These are phyloP conservation scores for Fraxinus sp. DNA, from an alignment of 305 asterid species.

Conservation along the genomic window DNA sequence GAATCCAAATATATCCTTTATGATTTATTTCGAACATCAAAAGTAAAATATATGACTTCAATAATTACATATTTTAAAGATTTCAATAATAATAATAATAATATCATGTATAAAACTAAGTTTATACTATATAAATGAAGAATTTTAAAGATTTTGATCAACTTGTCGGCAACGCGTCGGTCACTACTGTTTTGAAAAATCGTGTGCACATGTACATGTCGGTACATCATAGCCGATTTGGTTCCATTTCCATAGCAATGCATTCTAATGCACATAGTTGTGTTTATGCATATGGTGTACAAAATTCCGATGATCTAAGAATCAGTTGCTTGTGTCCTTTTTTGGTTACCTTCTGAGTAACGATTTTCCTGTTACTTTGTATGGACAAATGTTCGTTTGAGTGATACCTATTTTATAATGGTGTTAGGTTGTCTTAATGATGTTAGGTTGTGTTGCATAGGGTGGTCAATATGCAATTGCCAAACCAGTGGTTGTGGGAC, in stretches of 20 bases:
- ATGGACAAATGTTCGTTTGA: neutral
- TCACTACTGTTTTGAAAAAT: too few relatives aligned
- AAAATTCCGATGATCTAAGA: neutral
- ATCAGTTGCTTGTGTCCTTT: neutral
- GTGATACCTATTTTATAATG: slow-evolving; percentile 9
- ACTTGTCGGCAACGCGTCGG: too few relatives aligned
- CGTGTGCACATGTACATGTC: too few relatives aligned
- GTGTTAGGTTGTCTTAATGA: too few relatives aligned
- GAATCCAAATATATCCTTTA: too few relatives aligned
- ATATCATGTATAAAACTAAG: too few relatives aligned
- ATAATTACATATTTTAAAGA: too few relatives aligned
- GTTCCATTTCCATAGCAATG: neutral
- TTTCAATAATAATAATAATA: too few relatives aligned
- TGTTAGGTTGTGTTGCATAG: slow-evolving; percentile 90
- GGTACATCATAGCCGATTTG: neutral
- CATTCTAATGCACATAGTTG: neutral
- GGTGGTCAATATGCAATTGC: slow-evolving; percentile 91
- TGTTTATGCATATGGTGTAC: neutral
- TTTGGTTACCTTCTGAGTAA: neutral
- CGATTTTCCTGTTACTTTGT: neutral
- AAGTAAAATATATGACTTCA: too few relatives aligned
- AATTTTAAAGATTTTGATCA: too few relatives aligned
- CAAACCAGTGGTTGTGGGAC: slow-evolving; percentile 99
- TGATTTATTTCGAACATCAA: too few relatives aligned
- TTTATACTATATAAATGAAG: too few relatives aligned